Base-by-base conservation (phyloP, 345 rosid species). In the Carallia pectinifolia region DNA sequence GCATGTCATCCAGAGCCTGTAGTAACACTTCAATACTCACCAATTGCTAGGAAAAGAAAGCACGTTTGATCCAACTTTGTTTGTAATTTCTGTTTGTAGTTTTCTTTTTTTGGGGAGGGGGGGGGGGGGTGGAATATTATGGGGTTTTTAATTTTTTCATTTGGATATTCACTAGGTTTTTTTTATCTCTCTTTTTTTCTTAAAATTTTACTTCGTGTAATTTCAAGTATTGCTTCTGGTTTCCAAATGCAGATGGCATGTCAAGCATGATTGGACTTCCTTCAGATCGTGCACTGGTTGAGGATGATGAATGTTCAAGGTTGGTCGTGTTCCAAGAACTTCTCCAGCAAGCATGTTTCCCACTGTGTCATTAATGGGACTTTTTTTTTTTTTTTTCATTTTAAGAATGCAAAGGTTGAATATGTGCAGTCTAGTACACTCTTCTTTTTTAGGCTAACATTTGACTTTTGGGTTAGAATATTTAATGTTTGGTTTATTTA, bases 261-360 rank as follows among this genome's bases (percentile, higher is more conserved):
- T 56, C 90, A 12, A 87, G 82, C 81, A 87, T 91, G 97, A 80
- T 90, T 30, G 95, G 98, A 67, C 96, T 91, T 76, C 95, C 96
- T 82, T 90, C 97, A 54, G 96, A 94, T 82, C 97, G 74, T 71
- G 92, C 90, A 61, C 82, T 91, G 29, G 88, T 83, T 36, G 93
- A 88, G 71, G 97, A 94, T 67, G 81, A 78, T 48, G 95, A 90
- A 70, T 91, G 98, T 81, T 74, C 88, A 81, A 90, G 97, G 98
- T 94, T 76, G 5, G 62, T 66, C 50, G 50, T 73, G 53, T 76
- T 31, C 29, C 8, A 18, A 30, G 50, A 64, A 19, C 62, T 36
- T 55, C 64, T 17, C 33, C 6, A 56, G 17, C 23, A 7, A 55
- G 39, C 27, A 18, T 67, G 29, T 18, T 17, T 13, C 2, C 7